Base-by-base conservation (phyloP, 495 filamentous ascomycete genomes). In the Xylaria castorea region DNA sequence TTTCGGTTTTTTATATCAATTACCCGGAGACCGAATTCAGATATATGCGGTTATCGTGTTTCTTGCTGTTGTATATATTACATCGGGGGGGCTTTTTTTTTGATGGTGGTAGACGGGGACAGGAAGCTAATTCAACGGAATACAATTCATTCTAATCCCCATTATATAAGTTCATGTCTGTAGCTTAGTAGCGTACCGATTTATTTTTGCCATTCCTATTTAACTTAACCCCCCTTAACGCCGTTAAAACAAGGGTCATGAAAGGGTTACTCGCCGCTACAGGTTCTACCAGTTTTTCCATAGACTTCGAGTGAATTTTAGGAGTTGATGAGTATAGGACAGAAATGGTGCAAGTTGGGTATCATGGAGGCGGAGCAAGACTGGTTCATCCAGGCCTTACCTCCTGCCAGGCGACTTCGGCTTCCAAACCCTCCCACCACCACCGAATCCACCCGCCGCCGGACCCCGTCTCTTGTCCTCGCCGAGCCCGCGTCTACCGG, bases 401-500 rank as follows among this genome's bases (percentile, higher is more conserved):
- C 78, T 75, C 77, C 77, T 73, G 16, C 75, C 77, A 40, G 76
- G 74, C 65, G 78, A 77, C 57, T 78, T 78, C 0, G 79, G 75
- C 76, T 86, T 87, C 48, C 80, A 78, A 22, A 86, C 81, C 63
- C 79, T 78, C 9, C 80, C 78, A 32, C 66, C 70, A n/a, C 70
- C 74, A 22, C n/a, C n/a, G n/a, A 71, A 58, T 9, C 61, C 61
- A n/a, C 70, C 70, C 1, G 75, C 70, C 2, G 74, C 55, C 30
- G 81, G 73, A 11, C 83, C 85, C 50, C 80, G 78, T 76, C 78
- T 77, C 78, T 81, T 85, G 20, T 83, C 85, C 65, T 85, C 79
- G 11, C 85, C 85, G 55, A 87, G 74, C 0, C 85, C 85, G 38
- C 84, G 81, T 71, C 85, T 79, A 3, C 85, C 84, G 53, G 76